These are phyloP conservation scores for Penicillium frequentans DNA, from an alignment of 2,329 filamentous ascomycete genomes.

Conservation along the genomic window DNA sequence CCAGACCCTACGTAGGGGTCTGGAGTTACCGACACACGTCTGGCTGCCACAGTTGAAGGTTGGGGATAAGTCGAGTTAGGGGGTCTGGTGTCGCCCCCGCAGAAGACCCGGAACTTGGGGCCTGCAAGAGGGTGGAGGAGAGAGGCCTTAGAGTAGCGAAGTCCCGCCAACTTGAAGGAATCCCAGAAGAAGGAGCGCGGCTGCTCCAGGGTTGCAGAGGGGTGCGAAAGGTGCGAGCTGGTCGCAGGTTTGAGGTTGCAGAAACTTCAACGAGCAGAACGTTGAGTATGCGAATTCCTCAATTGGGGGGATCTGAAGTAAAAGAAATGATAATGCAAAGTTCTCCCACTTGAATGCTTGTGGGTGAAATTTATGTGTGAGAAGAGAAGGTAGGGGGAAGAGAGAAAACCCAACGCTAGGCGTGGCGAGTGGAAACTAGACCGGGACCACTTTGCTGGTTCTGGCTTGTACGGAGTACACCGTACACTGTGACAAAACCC, in stretches of 20 bases:
- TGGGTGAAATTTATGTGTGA: not conserved
- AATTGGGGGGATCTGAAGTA: not conserved
- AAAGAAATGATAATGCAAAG: not conserved
- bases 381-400: not conserved
- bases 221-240: not conserved
- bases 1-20: slow-evolving; percentile 46
- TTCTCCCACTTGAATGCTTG: not conserved
- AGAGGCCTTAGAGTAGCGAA: slow-evolving; percentile 68
- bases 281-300: not conserved
- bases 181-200: slow-evolving; percentile 38
- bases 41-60: slow-evolving; percentile 35
- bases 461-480: not conserved
- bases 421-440: not conserved
- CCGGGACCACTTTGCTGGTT: not conserved
- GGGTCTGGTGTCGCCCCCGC: slow-evolving; percentile 95
- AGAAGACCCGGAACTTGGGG: slow-evolving; percentile 90
- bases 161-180: slow-evolving; percentile 92
- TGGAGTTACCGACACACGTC: slow-evolving; percentile 39
- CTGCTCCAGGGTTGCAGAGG: slow-evolving; percentile 43
- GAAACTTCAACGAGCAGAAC: slow-evolving; percentile 12
- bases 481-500: not conserved
- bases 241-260: slow-evolving; percentile 11
- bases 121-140: slow-evolving; percentile 86
- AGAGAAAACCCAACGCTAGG: not conserved
- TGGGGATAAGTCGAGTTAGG: slow-evolving; percentile 69